A percentile compares a stretch with the other conserved stretches of the same genome.
These are phyloP conservation scores for Atalantia buxifolia DNA, from an alignment of 345 rosid genomes.

Conservation along the genomic window DNA sequence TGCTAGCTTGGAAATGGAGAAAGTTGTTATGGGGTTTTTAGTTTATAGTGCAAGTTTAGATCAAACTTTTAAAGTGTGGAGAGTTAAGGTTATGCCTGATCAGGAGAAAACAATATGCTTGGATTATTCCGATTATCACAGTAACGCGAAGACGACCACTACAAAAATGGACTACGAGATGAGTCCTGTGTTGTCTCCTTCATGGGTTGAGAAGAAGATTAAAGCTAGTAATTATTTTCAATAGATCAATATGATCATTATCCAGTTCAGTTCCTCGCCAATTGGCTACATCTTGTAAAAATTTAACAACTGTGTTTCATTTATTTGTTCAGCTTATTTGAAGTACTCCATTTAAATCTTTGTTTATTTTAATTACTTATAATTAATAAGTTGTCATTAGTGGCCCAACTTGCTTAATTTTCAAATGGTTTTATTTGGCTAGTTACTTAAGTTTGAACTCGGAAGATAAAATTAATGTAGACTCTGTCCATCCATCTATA, in stretches of 20 bases:
- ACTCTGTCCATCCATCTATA: too few species aligned
- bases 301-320: background rate
- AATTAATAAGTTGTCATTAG: too few species aligned
- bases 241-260: background rate
- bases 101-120: slow-evolving; percentile 19
- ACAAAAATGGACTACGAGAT: slow-evolving; percentile 30
- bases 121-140: slow-evolving; percentile 17
- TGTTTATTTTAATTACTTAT: background rate
- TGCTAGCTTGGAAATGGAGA: slow-evolving; percentile 43
- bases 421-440: too few species aligned
- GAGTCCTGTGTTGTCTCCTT: slow-evolving; percentile 53
- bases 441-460: too few species aligned
- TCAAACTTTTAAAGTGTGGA: slow-evolving; percentile 50
- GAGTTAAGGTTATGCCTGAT: slow-evolving; percentile 42
- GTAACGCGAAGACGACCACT: slow-evolving; percentile 1
- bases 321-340: too few species aligned
- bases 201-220: slow-evolving; percentile 52
- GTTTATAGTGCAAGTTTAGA: slow-evolving; percentile 55
- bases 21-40: slow-evolving; percentile 44
- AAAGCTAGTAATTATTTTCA: slow-evolving; percentile 24
- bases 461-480: too few species aligned
- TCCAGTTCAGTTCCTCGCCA: too few species aligned
- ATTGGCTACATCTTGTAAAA: background rate
- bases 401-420: too few species aligned
- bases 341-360: background rate